Conservation (phyloP, 257 asterid genomes). For the Buddleja alternifolia region DNA sequence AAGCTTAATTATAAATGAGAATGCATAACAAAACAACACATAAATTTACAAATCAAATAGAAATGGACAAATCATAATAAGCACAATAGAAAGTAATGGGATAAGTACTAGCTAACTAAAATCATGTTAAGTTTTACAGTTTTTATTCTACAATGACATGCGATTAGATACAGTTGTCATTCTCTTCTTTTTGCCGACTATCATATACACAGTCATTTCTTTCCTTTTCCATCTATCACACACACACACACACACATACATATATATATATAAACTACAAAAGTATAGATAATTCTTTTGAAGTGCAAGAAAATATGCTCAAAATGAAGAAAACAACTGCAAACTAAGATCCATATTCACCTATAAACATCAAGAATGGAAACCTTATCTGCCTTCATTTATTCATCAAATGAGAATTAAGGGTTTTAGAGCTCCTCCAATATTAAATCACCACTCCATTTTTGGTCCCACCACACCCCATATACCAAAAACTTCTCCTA, state of each 20-base stretch:
- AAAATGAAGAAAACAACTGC: background rate
- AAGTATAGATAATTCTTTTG: background rate
- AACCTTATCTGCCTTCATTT: slow-evolving; percentile 22
- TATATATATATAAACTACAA: slow-evolving; percentile 14
- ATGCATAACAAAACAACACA: no score
- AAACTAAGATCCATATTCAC: background rate
- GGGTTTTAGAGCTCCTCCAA: slow-evolving; percentile 45
- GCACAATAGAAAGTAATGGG: background rate
- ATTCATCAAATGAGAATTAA: slow-evolving; percentile 31
- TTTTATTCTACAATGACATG: slow-evolving; percentile 4
- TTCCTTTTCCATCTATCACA: background rate
- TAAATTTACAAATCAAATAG: no score
- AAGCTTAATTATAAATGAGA: no score
- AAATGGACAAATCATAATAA: background rate
- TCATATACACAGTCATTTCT: slow-evolving; percentile 9
- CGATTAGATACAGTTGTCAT: background rate
- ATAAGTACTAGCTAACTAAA: background rate
- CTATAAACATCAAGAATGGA: slow-evolving; percentile 9
- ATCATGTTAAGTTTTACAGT: background rate
- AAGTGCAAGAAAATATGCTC: no score
- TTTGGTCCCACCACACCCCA: slow-evolving; percentile 38
- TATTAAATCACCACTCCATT: slow-evolving; percentile 41
- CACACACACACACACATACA: background rate
- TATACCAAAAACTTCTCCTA: background rate
- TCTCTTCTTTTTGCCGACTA: no score